These are phyloP conservation scores for Gossypium bickii DNA, from an alignment of 345 rosid genomes.

Conservation along the genomic window DNA sequence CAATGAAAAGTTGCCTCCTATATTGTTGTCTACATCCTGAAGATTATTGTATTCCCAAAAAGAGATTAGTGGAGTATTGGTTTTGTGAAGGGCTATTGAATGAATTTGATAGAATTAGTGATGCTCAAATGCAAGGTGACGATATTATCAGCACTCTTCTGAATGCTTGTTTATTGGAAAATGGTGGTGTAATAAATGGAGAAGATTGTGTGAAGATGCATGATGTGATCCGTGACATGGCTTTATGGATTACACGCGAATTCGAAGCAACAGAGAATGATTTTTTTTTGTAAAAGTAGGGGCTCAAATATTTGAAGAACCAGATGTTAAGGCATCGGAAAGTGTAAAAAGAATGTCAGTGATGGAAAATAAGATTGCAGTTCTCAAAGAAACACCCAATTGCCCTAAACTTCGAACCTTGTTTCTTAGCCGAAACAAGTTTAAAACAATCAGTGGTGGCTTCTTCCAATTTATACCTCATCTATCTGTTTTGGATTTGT, in stretches of 20 bases:
- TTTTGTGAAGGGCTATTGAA: background rate
- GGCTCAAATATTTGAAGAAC: background rate
- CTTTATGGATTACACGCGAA: background rate
- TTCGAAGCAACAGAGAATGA: background rate
- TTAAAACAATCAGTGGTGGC: background rate
- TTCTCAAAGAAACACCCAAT: background rate
- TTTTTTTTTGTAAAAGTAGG: background rate
- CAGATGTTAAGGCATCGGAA: background rate
- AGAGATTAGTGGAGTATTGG: background rate
- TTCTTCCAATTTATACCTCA: slow-evolving; percentile 17
- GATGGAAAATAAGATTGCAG: background rate
- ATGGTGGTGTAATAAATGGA: background rate
- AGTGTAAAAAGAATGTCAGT: background rate
- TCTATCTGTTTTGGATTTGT: background rate
- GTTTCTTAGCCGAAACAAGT: background rate
- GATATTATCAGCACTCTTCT: background rate
- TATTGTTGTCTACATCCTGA: slow-evolving; percentile 16
- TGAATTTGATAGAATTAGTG: background rate
- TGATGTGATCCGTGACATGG: slow-evolving; percentile 10
- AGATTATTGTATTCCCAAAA: background rate
- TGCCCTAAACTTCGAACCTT: slow-evolving; percentile 15
- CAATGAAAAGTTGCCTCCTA: slow-evolving; percentile 6
- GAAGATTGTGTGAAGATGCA: slow-evolving; percentile 33
- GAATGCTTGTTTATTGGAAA: background rate
- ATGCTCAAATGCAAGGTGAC: background rate